These are phyloP conservation scores for Neonectria neomacrospora DNA, from an alignment of 2,329 filamentous ascomycete species.

Conservation along the genomic window DNA sequence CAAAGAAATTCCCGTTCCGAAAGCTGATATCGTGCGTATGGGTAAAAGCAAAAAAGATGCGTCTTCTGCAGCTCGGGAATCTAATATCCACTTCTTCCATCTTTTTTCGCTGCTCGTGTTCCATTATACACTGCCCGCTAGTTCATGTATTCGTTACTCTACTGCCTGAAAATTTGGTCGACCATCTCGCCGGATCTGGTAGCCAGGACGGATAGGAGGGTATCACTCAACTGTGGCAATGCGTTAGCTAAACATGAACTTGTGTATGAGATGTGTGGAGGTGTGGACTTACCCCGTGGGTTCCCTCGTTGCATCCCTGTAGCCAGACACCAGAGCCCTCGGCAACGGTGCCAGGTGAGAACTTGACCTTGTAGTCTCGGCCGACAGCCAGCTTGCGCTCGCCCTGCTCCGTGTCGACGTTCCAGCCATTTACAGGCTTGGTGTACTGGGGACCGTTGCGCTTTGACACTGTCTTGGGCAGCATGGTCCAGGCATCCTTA, in stretches of 20 bases:
- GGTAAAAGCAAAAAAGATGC: constrained; percentile 24
- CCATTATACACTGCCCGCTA: constrained; percentile 39
- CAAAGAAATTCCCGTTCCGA: constrained; percentile 20
- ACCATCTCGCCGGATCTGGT: constrained; percentile 83
- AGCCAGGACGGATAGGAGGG: constrained; percentile 81
- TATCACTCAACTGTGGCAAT: constrained; percentile 75
- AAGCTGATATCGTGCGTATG: constrained; percentile 8
- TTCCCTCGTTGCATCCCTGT: constrained; percentile 92
- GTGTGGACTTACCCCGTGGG: constrained; percentile 80
- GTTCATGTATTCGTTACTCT: constrained; percentile 39
- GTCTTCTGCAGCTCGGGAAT: constrained; percentile 25
- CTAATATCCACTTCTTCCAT: constrained; percentile 31
- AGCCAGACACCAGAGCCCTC: constrained; percentile 84
- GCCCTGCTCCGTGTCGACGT: constrained; percentile 52
- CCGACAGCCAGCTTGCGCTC: constrained; percentile 70
- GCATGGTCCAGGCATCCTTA: constrained; percentile 70
- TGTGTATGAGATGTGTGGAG: constrained; percentile 3
- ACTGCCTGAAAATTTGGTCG: constrained; percentile 71
- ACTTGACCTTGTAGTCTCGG: constrained; percentile 82
- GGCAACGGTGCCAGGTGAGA: constrained; percentile 75
- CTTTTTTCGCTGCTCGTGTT: constrained; percentile 41
- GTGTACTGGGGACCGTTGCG: constrained; percentile 43
- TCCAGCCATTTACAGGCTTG: constrained; percentile 55
- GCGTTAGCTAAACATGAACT: constrained; percentile 33
- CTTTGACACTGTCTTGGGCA: constrained; percentile 62